A percentile compares a stretch with the other conserved stretches of the same genome.
Evolutionary conservation across 768 basidiomycete species (phyloP).

Genomic region (Scleroderma citrinum): DNA sequence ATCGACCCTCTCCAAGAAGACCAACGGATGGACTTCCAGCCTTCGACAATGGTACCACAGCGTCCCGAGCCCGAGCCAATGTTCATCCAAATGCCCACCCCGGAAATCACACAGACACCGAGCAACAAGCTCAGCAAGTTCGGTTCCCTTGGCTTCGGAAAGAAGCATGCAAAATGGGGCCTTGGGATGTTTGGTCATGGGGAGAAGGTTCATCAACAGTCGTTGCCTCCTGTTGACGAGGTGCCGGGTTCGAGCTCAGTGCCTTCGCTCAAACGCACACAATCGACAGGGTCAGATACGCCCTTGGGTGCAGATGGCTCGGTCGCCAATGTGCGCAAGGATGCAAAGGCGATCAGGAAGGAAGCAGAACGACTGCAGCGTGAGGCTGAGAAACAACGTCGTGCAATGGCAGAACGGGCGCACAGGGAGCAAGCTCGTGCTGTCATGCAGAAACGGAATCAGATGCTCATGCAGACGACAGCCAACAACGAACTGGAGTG

Average conservation of each 20-base stretch:
- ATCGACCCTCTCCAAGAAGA: conserved; percentile 38
- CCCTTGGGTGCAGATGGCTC: no score
- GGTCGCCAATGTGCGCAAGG: conserved; percentile 42
- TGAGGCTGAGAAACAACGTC: conserved; percentile 82
- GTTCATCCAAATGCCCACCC: conserved; percentile 31
- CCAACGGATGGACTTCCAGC: conserved; percentile 41
- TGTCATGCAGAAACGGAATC: conserved; percentile 85
- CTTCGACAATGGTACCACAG: conserved; percentile 46
- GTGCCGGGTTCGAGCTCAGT: conserved; percentile 48
- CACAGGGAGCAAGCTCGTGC: conserved; percentile 87
- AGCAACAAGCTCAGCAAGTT: conserved; percentile 57
- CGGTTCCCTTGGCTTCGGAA: conserved; percentile 46
- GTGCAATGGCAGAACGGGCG: conserved; percentile 64
- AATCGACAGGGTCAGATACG: conserved; percentile 72
- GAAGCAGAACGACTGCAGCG: conserved; percentile 71
- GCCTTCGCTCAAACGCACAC: conserved; percentile 70
- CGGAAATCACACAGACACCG: no score
- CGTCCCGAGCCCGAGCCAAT: conserved; percentile 32
- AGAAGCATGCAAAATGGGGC: no score
- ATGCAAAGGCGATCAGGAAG: conserved; percentile 75
- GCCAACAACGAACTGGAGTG: conserved; percentile 57
- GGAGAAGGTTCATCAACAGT: conserved; percentile 59
- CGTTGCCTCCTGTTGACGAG: conserved; percentile 70
- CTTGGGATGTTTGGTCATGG: conserved; percentile 64
- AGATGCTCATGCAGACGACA: conserved; percentile 54